A percentile compares a stretch with the other conserved stretches of the same genome.
Evolutionary conservation across 148 eudicot species (phyloP).

Genomic region (Fagopyrum homotropicum): DNA sequence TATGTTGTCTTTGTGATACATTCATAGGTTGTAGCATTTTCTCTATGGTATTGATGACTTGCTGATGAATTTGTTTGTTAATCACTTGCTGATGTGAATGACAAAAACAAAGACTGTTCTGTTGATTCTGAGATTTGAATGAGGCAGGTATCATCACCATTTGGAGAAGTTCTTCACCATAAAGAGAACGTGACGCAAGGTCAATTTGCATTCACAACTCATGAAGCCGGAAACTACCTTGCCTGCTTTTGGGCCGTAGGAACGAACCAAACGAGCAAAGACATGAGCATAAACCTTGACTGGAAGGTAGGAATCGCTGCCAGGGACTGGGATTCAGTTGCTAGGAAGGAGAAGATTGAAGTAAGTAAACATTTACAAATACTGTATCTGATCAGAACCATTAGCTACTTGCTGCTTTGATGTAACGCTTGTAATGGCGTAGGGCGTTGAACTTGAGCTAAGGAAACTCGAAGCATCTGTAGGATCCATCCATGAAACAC

Average conservation of each 20-base stretch:
- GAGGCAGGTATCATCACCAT: conserved; percentile 70
- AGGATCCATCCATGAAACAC: conserved; percentile 52
- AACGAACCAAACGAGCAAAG: conserved; percentile 30
- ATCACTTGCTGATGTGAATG: too few species aligned
- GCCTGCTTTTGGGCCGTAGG: conserved; percentile 75
- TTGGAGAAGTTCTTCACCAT: conserved; percentile 54
- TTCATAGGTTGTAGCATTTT: too few species aligned
- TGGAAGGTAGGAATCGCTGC: conserved; percentile 93
- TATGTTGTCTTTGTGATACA: too few species aligned
- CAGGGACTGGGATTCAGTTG: conserved; percentile 91
- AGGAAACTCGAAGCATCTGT: conserved; percentile 70
- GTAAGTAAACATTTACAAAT: conserved; percentile 18
- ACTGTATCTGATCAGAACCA: too few species aligned
- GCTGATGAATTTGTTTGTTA: too few species aligned
- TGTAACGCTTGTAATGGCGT: neutral
- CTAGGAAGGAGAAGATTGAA: conserved; percentile 77
- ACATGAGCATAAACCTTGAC: conserved; percentile 61
- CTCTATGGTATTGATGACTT: too few species aligned
- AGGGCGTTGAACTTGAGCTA: conserved; percentile 78
- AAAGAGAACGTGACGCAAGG: conserved; percentile 68
- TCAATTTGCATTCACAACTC: conserved; percentile 73
- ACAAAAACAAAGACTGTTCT: too few species aligned
- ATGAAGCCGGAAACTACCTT: conserved; percentile 62
- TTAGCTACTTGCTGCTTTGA: neutral
- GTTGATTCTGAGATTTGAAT: too few species aligned